These are phyloP conservation scores for Verbascum thapsus DNA, from an alignment of 257 asterid species.

Conservation along the genomic window DNA sequence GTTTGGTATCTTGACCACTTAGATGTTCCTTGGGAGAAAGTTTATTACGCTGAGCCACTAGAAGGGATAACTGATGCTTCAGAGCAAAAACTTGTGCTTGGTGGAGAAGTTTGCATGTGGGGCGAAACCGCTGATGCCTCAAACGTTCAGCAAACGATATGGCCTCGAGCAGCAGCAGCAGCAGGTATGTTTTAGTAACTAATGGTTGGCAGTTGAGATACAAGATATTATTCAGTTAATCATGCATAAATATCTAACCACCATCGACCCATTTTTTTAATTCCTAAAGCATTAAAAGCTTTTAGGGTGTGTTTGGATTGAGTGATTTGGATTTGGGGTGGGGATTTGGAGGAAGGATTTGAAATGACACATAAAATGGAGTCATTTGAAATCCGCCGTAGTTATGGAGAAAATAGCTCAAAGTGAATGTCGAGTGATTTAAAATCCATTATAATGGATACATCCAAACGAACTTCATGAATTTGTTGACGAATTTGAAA, in stretches of 20 bases:
- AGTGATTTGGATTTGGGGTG: no score
- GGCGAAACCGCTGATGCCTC: constrained; percentile 88
- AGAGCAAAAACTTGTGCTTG: constrained; percentile 74
- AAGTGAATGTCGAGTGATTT: no score
- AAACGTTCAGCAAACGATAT: constrained; percentile 78
- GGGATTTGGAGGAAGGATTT: no score
- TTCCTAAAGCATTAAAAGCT: no score
- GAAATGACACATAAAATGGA: no score
- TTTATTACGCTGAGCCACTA: constrained; percentile 75
- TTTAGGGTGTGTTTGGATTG: no score
- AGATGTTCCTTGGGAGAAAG: constrained; percentile 82
- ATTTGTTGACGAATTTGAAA: no score
- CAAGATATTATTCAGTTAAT: constrained; percentile 20
- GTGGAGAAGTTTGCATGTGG: constrained; percentile 99
- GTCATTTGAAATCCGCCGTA: no score
- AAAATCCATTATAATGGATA: no score
- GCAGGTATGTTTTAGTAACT: constrained; percentile 57
- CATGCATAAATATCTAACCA: neutral
- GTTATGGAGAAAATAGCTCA: no score
- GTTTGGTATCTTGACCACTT: constrained; percentile 90
- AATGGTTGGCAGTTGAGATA: constrained; percentile 8
- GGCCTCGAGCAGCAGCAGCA: constrained; percentile 99
- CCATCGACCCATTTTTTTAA: no score
- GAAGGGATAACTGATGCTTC: constrained; percentile 66
- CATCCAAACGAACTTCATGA: no score